Base-by-base conservation (phyloP, 2,329 filamentous ascomycete species). In the Cladophialophora chaetospira region DNA sequence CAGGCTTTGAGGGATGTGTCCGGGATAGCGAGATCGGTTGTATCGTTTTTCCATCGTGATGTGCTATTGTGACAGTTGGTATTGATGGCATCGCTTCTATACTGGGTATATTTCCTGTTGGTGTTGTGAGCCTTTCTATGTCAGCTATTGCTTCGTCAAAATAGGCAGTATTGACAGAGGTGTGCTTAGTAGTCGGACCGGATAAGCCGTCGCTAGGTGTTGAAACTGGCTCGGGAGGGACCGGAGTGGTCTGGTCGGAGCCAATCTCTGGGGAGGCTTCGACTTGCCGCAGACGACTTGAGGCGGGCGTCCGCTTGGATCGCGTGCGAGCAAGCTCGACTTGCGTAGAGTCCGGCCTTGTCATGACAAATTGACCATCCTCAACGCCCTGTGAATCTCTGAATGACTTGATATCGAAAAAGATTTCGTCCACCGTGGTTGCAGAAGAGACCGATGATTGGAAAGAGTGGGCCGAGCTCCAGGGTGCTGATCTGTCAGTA, bases 101-200 rank as follows among this genome's bases (percentile, higher is more conserved):
- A 8, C 17, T n/a, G 13, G 49, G 21, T n/a, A 38, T 40, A 13
- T 6, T 21, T 10, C 15, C 28, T 3, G 51, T 44, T n/a, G 57
- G 60, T 26, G 57, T 57, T 2, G 60, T 62, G 31, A 62, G 53
- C 42, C 57, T 52, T 44, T 66, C 64, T 9, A 66, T 63, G 4
- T 56, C 61, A n/a, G 64, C 64, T 35, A 66, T 65, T 4, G 64
- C 59, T 48, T 66, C 64, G 15, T 66, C 64, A 23, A 66, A 65
- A 35, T 61, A 61, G 29, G 57, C 62, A 8, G 62, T 58, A 21
- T 59, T 63, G 42, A 63, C 58, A 3, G 61, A 63, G 13, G 57
- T 62, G 28, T 60, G 60, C 33, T 62, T 62, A 3, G 60, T 62
- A 3, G 60, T 60, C 17, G 15, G 29, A 10, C 49, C 50, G 4